Percentiles rank a stretch among this genome's conserved stretches.
phyloP scores from a whole-genome alignment of 129 eudicot genomes.

The Pseudognaphalium luteoalbum region DNA sequence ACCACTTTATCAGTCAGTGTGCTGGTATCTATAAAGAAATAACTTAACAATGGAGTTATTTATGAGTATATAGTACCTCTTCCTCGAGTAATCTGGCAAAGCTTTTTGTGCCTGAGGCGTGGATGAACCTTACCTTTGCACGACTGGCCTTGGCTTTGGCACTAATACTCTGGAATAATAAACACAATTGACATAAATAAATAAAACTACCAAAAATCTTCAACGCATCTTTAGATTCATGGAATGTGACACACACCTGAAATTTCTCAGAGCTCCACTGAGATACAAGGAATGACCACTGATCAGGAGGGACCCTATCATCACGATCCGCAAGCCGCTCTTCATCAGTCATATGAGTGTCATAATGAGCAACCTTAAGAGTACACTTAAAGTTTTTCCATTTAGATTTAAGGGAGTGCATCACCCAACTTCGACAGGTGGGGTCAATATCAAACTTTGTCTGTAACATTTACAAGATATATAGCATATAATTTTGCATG shows the following conservation, averaged over 20 bases:
- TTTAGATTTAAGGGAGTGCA: slow-evolving; percentile 44
- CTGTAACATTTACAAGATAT: slow-evolving; percentile 29
- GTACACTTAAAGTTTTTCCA: slow-evolving; percentile 51
- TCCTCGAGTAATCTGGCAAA: slow-evolving; percentile 51
- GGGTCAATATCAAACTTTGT: slow-evolving; percentile 50
- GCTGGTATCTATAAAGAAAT: slow-evolving; percentile 1
- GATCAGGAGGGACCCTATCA: slow-evolving; percentile 58
- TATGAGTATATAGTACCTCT: slow-evolving; percentile 34
- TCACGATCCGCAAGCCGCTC: slow-evolving; percentile 57
- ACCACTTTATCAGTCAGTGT: neutral
- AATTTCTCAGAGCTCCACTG: slow-evolving; percentile 49
- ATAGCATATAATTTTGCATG: neutral
- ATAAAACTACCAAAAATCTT: neutral
- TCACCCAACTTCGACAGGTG: slow-evolving; percentile 40
- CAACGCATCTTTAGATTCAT: slow-evolving; percentile 1
- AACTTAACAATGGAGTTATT: neutral
- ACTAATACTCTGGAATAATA: slow-evolving; percentile 38
- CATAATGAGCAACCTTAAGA: slow-evolving; percentile 39
- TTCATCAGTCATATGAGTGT: slow-evolving; percentile 45
- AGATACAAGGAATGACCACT: slow-evolving; percentile 48
- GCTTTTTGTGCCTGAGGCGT: slow-evolving; percentile 56
- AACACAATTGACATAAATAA: neutral
- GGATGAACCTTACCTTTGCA: slow-evolving; percentile 37
- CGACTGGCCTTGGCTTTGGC: slow-evolving; percentile 55
- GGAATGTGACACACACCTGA: slow-evolving; percentile 31